A percentile compares a stretch with the other conserved stretches of the same genome.
phyloP scores from a whole-genome alignment of 352 stramenopile species.

The Pythium rishiriense region DNA sequence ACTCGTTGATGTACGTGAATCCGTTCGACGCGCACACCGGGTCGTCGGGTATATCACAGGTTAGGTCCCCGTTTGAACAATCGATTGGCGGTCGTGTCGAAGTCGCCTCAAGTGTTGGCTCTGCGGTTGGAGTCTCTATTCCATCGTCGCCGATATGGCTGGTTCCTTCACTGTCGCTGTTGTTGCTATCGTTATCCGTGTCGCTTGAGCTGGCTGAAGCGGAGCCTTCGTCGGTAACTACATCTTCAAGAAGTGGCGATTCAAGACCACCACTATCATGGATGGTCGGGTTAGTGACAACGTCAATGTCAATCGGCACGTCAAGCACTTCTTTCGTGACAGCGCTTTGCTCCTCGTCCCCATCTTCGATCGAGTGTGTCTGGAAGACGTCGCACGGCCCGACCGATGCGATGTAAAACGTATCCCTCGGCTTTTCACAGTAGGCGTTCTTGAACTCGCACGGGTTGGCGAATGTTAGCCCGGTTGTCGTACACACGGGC shows the following conservation, averaged over 20 bases:
- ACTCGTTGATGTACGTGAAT: slow-evolving; percentile 57
- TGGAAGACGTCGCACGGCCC: slow-evolving; percentile 3
- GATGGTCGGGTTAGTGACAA: not conserved
- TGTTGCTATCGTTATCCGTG: not conserved
- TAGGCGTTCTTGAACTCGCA: slow-evolving; percentile 26
- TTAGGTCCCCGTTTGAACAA: not conserved
- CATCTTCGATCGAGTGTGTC: not conserved
- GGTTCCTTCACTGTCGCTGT: not conserved
- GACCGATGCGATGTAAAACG: slow-evolving; percentile 6
- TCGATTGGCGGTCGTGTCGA: not conserved
- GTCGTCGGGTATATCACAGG: slow-evolving; percentile 3
- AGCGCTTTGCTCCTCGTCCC: not conserved
- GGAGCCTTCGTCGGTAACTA: not conserved
- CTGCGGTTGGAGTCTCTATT: not conserved
- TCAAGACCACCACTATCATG: not conserved
- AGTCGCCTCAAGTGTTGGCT: not conserved
- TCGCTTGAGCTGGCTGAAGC: not conserved
- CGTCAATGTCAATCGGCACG: slow-evolving; percentile 7
- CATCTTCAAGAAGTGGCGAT: not conserved
- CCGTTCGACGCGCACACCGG: slow-evolving; percentile 61
- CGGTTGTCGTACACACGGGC: slow-evolving; percentile 17
- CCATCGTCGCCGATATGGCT: not conserved
- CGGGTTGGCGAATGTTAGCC: slow-evolving; percentile 4
- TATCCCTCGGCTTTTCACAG: slow-evolving; percentile 10
- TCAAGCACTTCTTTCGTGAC: not conserved